Base-by-base conservation (phyloP, 495 filamentous ascomycete species). In the Talaromyces proteolyticus region DNA sequence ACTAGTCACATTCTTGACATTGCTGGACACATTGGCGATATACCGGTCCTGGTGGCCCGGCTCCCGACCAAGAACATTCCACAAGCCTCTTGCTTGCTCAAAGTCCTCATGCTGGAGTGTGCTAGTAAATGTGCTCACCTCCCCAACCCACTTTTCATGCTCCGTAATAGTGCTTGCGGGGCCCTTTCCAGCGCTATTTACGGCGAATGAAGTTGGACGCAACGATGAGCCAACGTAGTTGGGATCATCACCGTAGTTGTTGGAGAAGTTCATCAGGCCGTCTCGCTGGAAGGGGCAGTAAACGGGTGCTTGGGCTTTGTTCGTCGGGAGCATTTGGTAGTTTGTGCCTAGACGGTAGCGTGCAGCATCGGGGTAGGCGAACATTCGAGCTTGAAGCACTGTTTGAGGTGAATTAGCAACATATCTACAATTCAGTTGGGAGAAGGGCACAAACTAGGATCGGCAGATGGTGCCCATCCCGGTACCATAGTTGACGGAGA, bases 251-350 rank as follows among this genome's bases (percentile, higher is more conserved):
- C 81, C 82, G 50, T 84, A 82, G 61, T 86, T 86, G 23, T 68
- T 74, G 39, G 80, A 73, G 12, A 82, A 63, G 44, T 72, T 63
- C 80, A 89, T 88, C 42, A 58, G 55, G 17, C 86, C 86, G 48
- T 87, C 84, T 24, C 85, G 73, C 64, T 89, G 78, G 71, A 84
- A 87, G 2, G 81, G 81, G 60, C 84, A 87, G 65, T 86, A 79
- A 49, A 81, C 68, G 21, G 63, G 60, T 51, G 16, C 55, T 19
- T 58, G 38, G 2, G 38, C 38, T 41, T 16, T 20, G 39, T 70
- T 72, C 23, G 56, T 55, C 4, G 72, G 79, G 4, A 86, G 71
- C 48, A 79, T 76, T 44, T 84, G 75, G 50, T 81, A 81, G 59
- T 87, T 87, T 21, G 75, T 75, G 4, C 85, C 85, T 16, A 88